Base-by-base conservation (phyloP, 225 moss, liverwort and hornwort genomes). In the Ulota crispa region DNA sequence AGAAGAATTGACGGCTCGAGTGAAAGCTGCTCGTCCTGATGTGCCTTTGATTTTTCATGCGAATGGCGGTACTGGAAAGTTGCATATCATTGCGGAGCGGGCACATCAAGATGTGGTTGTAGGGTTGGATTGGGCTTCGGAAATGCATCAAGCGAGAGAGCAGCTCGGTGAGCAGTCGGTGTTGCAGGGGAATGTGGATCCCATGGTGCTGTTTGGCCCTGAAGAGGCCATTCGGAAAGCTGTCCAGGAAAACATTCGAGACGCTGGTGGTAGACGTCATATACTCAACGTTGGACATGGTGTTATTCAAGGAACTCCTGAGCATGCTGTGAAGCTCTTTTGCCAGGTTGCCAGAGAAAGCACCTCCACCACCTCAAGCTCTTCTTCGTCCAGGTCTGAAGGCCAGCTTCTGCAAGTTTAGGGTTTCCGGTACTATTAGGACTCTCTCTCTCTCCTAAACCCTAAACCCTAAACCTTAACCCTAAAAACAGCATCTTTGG, bases 271-370 rank as follows among this genome's bases (percentile, higher is more conserved):
- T 0, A 84, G 79, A 47, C 86, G 78, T 32, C 98, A 98, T 82
- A 95, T 98, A 16, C 75, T 98, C 54, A 98, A 98, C 63, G 94
- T 98, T 10, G 98, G 98, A 43, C 98, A 98, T 89, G 98, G 98
- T 16, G 98, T 98, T 31, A 85, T 98, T 55, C 98, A 98, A 66
- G 98, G 95, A 21, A 98, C 98, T 68, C 98, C 95, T 2, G 98
- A 98, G 85, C 87, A 94, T 54, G 77, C 93, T 21, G 98, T 98
- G 23, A 85, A 85, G 64, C 62, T 98, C 10, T 95, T 98, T 45
- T 98, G 95, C 75, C 89, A 93, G 45, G 52, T 98, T 60, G 95
- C 95, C 10, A 94, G 91, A 80, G 95, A 98, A 68, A 95, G 93
- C 52, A 24, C 70, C 3, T 37, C 30, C 23, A 20, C 39, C 12